Conservation (phyloP, 345 rosid species). For the Odontarrhena argentea region DNA sequence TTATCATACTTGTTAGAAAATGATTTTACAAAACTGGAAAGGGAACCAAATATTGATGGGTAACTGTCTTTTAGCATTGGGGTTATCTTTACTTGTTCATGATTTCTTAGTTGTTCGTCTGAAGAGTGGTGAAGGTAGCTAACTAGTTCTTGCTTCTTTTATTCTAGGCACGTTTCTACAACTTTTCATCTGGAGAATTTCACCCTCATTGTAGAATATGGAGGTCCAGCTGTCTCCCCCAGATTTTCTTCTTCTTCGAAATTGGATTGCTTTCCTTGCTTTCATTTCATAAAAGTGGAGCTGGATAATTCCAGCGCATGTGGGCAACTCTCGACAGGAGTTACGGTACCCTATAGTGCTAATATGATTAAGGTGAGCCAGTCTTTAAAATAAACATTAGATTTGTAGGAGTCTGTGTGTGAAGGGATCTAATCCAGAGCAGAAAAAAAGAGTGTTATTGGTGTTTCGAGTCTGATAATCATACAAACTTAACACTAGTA, state of each 20-base stretch:
- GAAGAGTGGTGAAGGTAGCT: conserved; percentile 19
- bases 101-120: conserved; percentile 10
- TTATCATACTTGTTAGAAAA: conserved; percentile 4
- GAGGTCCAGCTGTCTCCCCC: conserved; percentile 53
- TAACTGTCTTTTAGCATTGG: conserved; percentile 18
- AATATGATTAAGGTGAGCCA: conserved; percentile 43
- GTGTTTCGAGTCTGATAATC: conserved; percentile 11
- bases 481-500: conserved; percentile 13
- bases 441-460: conserved; percentile 11
- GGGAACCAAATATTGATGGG: conserved; percentile 12
- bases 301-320: conserved; percentile 49
- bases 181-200: conserved; percentile 56
- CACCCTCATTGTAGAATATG: conserved; percentile 59
- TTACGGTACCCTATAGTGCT: conserved; percentile 42
- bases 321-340: conserved; percentile 57
- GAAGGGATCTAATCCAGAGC: conserved; percentile 21
- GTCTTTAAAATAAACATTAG: conserved; percentile 10
- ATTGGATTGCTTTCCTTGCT: conserved; percentile 43
- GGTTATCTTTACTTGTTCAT: conserved; percentile 10
- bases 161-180: conserved; percentile 52
- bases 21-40: conserved; percentile 7
- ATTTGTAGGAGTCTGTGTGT: conserved; percentile 18
- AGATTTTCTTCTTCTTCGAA: conserved; percentile 43
- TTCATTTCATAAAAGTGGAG: conserved; percentile 58
- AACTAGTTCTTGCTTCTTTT: conserved; percentile 35